Conservation (phyloP, 2,329 filamentous ascomycete genomes). For the Periglandula ipomoeae region DNA sequence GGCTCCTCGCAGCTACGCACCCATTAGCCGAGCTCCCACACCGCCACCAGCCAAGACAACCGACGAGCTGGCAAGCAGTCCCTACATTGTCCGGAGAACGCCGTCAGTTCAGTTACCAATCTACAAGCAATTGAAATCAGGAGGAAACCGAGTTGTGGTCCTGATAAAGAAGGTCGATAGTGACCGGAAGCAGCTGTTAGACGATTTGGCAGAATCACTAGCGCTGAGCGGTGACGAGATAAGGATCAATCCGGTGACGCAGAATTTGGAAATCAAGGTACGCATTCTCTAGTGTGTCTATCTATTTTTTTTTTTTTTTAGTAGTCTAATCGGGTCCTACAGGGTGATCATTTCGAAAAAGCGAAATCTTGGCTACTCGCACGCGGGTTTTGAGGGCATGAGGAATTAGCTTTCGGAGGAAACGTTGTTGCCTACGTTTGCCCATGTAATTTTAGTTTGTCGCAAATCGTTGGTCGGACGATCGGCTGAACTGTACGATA, state of each 20-base stretch:
- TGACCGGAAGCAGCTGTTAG: slow-evolving; percentile 51
- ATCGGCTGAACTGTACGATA: slow-evolving; percentile 11
- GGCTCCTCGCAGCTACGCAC: slow-evolving; percentile 13
- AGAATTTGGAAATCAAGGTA: slow-evolving; percentile 69
- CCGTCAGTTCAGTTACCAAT: slow-evolving; percentile 62
- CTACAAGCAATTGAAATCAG: slow-evolving; percentile 64
- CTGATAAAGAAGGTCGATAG: slow-evolving; percentile 73
- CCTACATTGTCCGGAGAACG: slow-evolving; percentile 67
- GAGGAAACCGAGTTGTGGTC: slow-evolving; percentile 68
- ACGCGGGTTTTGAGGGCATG: slow-evolving; percentile 23
- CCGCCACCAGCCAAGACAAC: slow-evolving; percentile 22
- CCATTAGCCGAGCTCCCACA: slow-evolving; percentile 17
- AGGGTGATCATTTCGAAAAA: slow-evolving; percentile 26
- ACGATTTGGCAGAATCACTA: slow-evolving; percentile 53
- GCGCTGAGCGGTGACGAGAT: slow-evolving; percentile 45
- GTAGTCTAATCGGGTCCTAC: slow-evolving; percentile 5
- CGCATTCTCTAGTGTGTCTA: no score
- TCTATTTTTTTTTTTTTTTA: no score
- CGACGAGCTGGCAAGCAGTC: slow-evolving; percentile 22
- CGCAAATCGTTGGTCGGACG: slow-evolving; percentile 2
- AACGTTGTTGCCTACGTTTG: background rate
- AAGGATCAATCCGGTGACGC: slow-evolving; percentile 50
- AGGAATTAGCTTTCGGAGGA: background rate
- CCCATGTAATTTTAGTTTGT: slow-evolving; percentile 7
- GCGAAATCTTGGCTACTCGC: slow-evolving; percentile 23